Evolutionary conservation across 2,329 filamentous ascomycete genomes (phyloP), one percentile per base, ranked within the genome.

Genomic region (Neopestalotiopsis sp.): DNA sequence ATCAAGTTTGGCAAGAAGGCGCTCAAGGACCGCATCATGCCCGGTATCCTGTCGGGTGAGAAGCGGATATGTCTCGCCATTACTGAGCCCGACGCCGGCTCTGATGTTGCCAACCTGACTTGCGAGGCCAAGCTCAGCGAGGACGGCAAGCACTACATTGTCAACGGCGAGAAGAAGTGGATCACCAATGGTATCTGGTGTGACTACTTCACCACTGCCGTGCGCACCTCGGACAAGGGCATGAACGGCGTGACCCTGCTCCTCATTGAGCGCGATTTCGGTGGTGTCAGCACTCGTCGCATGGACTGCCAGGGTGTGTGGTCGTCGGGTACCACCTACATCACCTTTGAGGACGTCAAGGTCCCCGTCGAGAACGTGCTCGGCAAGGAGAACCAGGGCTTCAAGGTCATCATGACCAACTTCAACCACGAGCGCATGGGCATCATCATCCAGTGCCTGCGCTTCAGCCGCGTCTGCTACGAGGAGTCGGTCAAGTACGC

Each of bases 121-220:
- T 98, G 95, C 81, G 95, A 98, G 86, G 96, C 96, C 32, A 97
- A 97, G 87, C 88, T 98, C 69, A 93, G 89, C 72, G 93, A 96
- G 75, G 96, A 99, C 76, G 96, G 96, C 78, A 98, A 98, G 87
- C 94, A 98, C 85, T 99, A 97, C 83, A 98, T 98, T 74, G 96
- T 99, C 83, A 99, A 98, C 78, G 96, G 96, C 67, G 95, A 98
- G 89, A 98, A 99, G 92, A 99, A 99, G 85, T 98, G 96, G 95
- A 98, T 98, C 82, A 98, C 95, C 77, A 99, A 99, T 83, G 96
- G 96, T 77, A 90, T 98, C 77, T 98, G 94, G 94, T 89, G 87
- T 71, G 96, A 99, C 81, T 99, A 98, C 86, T 98, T 98, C 86
- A 98, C 96, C 67, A 97, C 94, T 14, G 96, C 95, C 32, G 96